Base-by-base conservation (phyloP, 1,284 basidiomycete genomes). In the Malassezia caprae region DNA sequence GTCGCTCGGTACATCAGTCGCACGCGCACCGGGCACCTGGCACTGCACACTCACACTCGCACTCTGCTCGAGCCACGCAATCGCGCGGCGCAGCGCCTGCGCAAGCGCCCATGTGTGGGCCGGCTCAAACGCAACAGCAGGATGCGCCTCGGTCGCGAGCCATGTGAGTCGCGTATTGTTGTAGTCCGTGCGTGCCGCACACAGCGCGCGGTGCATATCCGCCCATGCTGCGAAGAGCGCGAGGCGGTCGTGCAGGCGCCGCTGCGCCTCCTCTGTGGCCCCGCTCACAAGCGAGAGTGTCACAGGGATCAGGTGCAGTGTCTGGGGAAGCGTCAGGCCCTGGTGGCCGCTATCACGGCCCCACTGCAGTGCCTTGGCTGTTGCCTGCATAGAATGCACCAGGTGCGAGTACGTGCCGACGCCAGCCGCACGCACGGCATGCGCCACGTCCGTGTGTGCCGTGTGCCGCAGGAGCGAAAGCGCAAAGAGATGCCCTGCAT, bases 401-500 rank as follows among this genome's bases (percentile, higher is more conserved):
- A 54, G 15, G 23, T 15, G 10, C 3, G 21, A 17, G 37, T 8
- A 12, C 7, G 27, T 27, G 26, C 12, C 11, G 34, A 32, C 8
- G 35, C 17, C 10, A 19, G 23, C 31, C 15, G 37, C 12, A 3
- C 26, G 45, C 41, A 27, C 24, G 17, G 27, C 40, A 13, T 28
- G 34, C 1, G 46, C 52, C 26, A 48, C 52, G 21, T 54, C 52
- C n/a, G 37, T 30, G 12, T 31, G 40, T 1, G 10, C 5, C 24
- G 41, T 32, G 23, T 37, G 27, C 4, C 46, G 52, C 39, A 54
- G 34, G 4, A 43, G 13, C 2, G 46, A 13, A 3, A 54, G 46
- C 26, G 46, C 52, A 13, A 48, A 17, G 8, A 54, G 40, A 13
- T 35, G 45, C 11, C 51, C 51, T 13, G 43, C 34, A 5, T 19